A percentile compares a stretch with the other conserved stretches of the same genome.
Conservation (phyloP, 306 rosid species). For the Prunus padus region DNA sequence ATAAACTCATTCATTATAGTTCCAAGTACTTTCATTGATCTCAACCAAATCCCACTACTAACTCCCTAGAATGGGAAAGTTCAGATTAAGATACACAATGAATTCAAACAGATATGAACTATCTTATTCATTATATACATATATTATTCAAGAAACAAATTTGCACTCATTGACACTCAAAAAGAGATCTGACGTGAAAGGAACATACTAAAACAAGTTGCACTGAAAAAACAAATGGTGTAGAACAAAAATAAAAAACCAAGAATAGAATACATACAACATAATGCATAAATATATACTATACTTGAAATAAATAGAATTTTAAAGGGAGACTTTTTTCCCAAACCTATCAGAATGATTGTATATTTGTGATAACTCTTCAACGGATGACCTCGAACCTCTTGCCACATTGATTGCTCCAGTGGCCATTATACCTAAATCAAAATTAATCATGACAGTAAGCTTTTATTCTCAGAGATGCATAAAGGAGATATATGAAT, state of each 20-base stretch:
- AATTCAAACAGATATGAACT: background rate
- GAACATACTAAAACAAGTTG: background rate
- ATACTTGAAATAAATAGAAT: constrained; percentile 1
- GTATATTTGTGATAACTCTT: constrained; percentile 80
- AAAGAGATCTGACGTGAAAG: background rate
- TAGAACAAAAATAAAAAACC: background rate
- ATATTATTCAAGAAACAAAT: background rate
- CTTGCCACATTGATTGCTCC: constrained; percentile 94
- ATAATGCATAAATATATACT: background rate
- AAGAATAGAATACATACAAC: background rate
- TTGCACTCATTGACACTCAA: background rate
- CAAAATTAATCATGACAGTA: constrained; percentile 28
- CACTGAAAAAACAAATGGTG: background rate
- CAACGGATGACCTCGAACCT: constrained; percentile 88
- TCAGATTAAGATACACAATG: background rate
- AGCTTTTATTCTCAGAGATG: constrained; percentile 14
- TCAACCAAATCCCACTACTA: background rate
- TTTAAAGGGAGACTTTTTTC: background rate
- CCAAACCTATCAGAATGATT: constrained; percentile 80
- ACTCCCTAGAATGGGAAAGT: background rate
- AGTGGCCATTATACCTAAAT: constrained; percentile 83
- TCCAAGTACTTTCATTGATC: background rate
- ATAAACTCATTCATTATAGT: background rate
- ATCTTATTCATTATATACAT: background rate
- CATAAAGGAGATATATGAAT: background rate